Base-by-base conservation (phyloP, 1,139 yeast genomes). In the Candida tropicalis region DNA sequence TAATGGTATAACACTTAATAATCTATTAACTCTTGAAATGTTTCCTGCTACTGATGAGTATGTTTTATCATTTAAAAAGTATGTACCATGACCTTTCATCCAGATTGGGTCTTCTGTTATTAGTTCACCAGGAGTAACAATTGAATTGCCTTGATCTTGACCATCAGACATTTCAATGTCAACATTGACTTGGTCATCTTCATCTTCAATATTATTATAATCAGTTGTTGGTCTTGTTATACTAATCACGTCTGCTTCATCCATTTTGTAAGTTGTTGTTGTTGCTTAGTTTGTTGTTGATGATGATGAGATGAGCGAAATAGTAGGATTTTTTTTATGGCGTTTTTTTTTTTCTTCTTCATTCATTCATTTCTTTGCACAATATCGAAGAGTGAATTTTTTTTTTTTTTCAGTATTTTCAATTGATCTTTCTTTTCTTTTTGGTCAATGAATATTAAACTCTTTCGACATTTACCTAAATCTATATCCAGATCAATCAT, bases 11-110 rank as follows among this genome's bases (percentile, higher is more conserved):
- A 95, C 99, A 59, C 95, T 84, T 45, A 93, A 72, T 48, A 93
- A 74, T 55, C 93, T 81, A 65, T 93, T 93, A 41, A 91, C 97
- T 53, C 95, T 75, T 1, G 88, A 79, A 12, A 95, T 84, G 15
- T 83, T 82, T 3, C 99, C 99, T 0, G 97, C 97, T 3, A 93
- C 96, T 0, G 97, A 84, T 1, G 97, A 86, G 60, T 81, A 90
- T 1, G 97, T 90, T 54, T 77, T 72, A 45, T 79, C 81, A 27
- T 79, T 79, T 33, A 84, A 68, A 50, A 85, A 82, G 62, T 89
- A 93, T 0, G 99, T 95, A 2, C 99, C 99, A 62, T 95, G 99
- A 26, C 99, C 99, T 62, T 96, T 81, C 99, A 95, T 95, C 97
- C 98, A 93, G 4, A 86, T 79, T 6, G 97, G 90, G 58, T 95